These are phyloP conservation scores for Cladorrhinum sp. DNA, from an alignment of 2,329 filamentous ascomycete genomes.

Conservation along the genomic window DNA sequence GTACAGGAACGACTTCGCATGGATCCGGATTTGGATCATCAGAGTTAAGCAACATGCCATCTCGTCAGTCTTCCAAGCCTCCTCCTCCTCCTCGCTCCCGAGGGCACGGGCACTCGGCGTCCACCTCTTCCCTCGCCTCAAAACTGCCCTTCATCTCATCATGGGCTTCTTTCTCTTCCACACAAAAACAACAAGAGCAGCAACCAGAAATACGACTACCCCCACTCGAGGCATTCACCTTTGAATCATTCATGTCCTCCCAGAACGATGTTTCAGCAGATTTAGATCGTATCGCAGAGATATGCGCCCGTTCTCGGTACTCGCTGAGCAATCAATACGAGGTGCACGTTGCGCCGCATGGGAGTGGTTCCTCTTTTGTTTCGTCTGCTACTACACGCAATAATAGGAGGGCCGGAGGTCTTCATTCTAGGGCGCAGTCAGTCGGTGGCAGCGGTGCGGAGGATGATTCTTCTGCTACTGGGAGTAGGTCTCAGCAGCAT, in stretches of 20 bases:
- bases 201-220: conserved; percentile 47
- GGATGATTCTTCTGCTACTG: conserved; percentile 50
- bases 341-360: conserved; percentile 61
- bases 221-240: conserved; percentile 61
- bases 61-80: too few species aligned
- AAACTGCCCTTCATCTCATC: neutral
- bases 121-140: neutral
- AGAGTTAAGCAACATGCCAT: too few species aligned
- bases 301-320: conserved; percentile 63
- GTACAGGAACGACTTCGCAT: too few species aligned
- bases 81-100: too few species aligned
- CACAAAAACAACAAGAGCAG: neutral
- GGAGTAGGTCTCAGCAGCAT: conserved; percentile 34
- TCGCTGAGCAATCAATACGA: conserved; percentile 66
- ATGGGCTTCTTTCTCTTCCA: neutral
- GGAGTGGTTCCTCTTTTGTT: conserved; percentile 51
- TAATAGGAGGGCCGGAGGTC: conserved; percentile 25
- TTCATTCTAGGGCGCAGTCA: neutral
- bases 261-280: conserved; percentile 54
- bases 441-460: conserved; percentile 27
- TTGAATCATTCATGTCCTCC: conserved; percentile 60
- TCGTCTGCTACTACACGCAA: conserved; percentile 21
- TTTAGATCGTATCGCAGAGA: conserved; percentile 64
- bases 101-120: neutral
- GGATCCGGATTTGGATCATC: too few species aligned